A percentile compares a stretch with the other conserved stretches of the same genome.
phyloP scores from a whole-genome alignment of 306 rosid genomes.

The Lathyrus aphaca region DNA sequence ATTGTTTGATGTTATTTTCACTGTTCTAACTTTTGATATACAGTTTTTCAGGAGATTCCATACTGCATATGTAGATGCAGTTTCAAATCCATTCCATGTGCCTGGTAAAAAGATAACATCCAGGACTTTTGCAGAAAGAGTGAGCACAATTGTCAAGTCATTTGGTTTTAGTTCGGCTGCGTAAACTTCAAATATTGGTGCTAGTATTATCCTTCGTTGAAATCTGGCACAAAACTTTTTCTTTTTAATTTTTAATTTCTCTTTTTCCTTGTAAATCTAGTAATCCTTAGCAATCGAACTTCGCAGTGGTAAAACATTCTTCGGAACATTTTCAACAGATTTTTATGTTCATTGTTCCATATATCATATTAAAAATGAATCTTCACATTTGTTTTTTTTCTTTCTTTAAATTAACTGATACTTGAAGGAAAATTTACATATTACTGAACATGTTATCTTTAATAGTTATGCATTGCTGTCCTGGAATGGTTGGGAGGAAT shows the following conservation, averaged over 20 bases:
- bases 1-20: conserved; percentile 30
- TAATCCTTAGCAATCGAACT: conserved; percentile 28
- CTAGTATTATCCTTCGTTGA: conserved; percentile 27
- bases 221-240: conserved; percentile 24
- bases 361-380: conserved; percentile 25
- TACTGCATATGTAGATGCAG: conserved; percentile 89
- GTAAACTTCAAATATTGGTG: conserved; percentile 41
- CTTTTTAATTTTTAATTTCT: not conserved
- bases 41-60: conserved; percentile 93
- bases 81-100: conserved; percentile 91
- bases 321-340: conserved; percentile 32
- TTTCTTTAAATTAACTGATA: conserved; percentile 9
- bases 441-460: not conserved
- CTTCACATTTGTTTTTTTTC: not conserved
- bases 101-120: conserved; percentile 96
- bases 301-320: conserved; percentile 19
- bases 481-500: conserved; percentile 1
- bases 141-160: conserved; percentile 89
- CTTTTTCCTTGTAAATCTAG: conserved; percentile 28
- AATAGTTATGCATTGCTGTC: conserved; percentile 1
- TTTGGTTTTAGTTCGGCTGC: conserved; percentile 74
- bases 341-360: conserved; percentile 20
- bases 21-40: conserved; percentile 12
- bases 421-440: not conserved
- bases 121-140: conserved; percentile 83